These are phyloP conservation scores for Paxillus ammoniavirescens DNA, from an alignment of 768 basidiomycete species.

Conservation along the genomic window DNA sequence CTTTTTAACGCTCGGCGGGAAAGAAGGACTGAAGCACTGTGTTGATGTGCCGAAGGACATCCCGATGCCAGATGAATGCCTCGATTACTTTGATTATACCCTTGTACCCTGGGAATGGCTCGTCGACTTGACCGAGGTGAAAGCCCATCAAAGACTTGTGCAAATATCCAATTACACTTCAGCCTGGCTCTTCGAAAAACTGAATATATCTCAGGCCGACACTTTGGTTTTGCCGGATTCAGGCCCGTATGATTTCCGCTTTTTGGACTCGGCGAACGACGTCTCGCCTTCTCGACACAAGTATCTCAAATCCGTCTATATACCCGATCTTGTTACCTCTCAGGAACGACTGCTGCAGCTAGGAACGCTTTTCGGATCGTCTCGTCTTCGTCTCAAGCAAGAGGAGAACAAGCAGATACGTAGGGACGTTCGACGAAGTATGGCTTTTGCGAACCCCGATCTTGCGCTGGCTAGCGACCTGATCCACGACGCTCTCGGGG, in stretches of 20 bases:
- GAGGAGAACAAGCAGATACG: conserved; percentile 42
- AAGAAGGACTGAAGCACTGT: conserved; percentile 54
- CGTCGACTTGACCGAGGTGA: conserved; percentile 48
- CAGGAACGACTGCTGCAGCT: conserved; percentile 58
- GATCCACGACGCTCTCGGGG: conserved; percentile 45
- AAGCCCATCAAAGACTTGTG: conserved; percentile 40
- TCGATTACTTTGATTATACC: conserved; percentile 59
- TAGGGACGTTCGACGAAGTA: conserved; percentile 46
- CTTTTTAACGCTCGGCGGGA: conserved; percentile 47
- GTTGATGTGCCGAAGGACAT: conserved; percentile 33
- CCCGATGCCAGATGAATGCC: conserved; percentile 53
- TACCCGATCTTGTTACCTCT: conserved; percentile 39
- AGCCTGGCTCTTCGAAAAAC: conserved; percentile 16
- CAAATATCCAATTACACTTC: conserved; percentile 51
- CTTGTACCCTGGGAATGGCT: conserved; percentile 70
- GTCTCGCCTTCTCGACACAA: conserved; percentile 31
- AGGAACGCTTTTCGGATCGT: conserved; percentile 77
- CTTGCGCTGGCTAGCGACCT: conserved; percentile 42
- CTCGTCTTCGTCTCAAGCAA: conserved; percentile 54
- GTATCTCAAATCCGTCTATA: conserved; percentile 43
- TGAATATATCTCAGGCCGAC: conserved; percentile 36
- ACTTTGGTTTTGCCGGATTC: conserved; percentile 51
- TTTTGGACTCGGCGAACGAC: conserved; percentile 44
- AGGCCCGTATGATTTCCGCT: conserved; percentile 61
- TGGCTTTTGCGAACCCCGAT: conserved; percentile 54